Base-by-base conservation (phyloP, 345 rosid species). In the Physaria fendleri region DNA sequence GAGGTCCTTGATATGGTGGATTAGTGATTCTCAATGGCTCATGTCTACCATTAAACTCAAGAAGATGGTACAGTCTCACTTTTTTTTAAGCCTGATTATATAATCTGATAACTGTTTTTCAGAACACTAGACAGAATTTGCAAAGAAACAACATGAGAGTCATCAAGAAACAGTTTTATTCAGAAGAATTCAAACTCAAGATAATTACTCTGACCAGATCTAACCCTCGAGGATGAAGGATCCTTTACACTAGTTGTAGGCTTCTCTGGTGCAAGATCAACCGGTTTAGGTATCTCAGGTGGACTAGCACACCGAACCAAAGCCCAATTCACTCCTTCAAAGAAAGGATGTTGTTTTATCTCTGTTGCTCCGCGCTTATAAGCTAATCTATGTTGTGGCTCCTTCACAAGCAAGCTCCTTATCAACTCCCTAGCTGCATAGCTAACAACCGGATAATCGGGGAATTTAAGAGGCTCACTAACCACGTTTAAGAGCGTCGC, bases 271-370 rank as follows among this genome's bases (percentile, higher is more conserved):
- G 81, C 92, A 9, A 84, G 72, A 65, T 82, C 85, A 3, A 80
- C 71, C 9, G 94, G 84, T 73, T 73, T 88, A 16, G 94, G 94
- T 45, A 88, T 66, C 65, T 85, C 94, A 0, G 91, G 94, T 6
- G 96, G 96, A 44, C 82, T 88, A 2, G 81, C 87, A 59, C 94
- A 88, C 8, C 96, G 79, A 21, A 83, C 83, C 52, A 88, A 44
- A 9, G 96, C 91, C 96, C 94, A 85, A 15, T 88, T 88, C 30
- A 88, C 82, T 15, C 94, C 94, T 79, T 85, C 91, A 64, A 83
- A 88, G 85, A 85, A 88, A 29, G 74, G 87, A 50, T 83, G 94
- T 50, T 85, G 94, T 69, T 83, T 85, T 28, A 85, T 83, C 79
- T 82, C 95, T 2, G 89, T 88, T 18, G 85, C 91, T 20, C 95